phyloP scores from a whole-genome alignment of 2,329 filamentous ascomycete species.

The Penicillium olsonii region DNA sequence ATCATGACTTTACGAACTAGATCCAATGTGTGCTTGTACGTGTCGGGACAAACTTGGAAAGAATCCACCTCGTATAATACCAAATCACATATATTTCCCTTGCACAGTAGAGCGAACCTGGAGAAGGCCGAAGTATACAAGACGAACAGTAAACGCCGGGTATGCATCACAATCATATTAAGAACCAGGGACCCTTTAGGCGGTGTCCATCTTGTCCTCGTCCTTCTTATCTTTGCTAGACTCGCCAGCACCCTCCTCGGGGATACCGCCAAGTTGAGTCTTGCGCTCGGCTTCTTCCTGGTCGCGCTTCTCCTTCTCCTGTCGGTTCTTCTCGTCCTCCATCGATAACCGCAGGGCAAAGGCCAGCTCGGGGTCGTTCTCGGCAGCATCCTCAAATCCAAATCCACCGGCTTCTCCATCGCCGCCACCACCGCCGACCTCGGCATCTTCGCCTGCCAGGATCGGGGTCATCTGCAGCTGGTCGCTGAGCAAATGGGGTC shows the following conservation, averaged over 20 bases:
- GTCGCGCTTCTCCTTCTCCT: constrained; percentile 80
- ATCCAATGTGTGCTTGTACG: constrained; percentile 20
- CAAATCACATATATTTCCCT: constrained; percentile 23
- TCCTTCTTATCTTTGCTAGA: constrained; percentile 60
- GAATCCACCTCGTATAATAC: constrained; percentile 21
- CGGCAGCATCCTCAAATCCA: constrained; percentile 81
- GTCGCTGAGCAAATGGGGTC: constrained; percentile 88
- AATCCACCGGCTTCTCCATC: constrained; percentile 58
- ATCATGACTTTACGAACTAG: constrained; percentile 26
- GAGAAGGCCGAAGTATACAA: constrained; percentile 21
- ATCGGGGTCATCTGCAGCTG: constrained; percentile 88
- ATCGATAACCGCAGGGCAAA: constrained; percentile 95
- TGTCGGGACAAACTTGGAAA: constrained; percentile 4
- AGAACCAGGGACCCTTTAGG: constrained; percentile 51
- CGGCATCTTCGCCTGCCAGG: constrained; percentile 76
- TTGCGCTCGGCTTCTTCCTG: constrained; percentile 73
- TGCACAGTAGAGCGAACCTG: constrained; percentile 18
- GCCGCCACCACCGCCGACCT: constrained; percentile 48
- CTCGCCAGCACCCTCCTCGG: constrained; percentile 72
- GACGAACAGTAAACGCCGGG: constrained; percentile 35
- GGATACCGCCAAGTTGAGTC: constrained; percentile 75
- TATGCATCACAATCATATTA: constrained; percentile 40
- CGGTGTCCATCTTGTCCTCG: constrained; percentile 88
- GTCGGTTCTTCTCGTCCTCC: constrained; percentile 94
- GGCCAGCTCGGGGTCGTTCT: constrained; percentile 85